These are phyloP conservation scores for Fusarium begoniae DNA, from an alignment of 2,329 filamentous ascomycete genomes.

Conservation along the genomic window DNA sequence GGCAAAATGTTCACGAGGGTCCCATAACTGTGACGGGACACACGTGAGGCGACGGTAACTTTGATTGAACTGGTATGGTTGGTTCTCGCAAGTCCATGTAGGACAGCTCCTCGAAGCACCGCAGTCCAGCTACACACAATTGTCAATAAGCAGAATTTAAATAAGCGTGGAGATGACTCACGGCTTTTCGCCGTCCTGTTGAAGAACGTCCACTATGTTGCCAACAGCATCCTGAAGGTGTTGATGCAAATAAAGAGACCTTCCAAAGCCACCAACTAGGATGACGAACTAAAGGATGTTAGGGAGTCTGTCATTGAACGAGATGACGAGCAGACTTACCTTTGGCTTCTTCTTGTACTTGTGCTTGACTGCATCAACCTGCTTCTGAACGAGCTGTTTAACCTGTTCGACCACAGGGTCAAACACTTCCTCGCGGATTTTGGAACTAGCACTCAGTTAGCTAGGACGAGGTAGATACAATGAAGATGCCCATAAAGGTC, in stretches of 20 bases:
- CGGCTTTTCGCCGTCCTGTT: slow-evolving; percentile 45
- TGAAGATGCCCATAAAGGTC: too few species aligned
- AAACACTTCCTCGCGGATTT: slow-evolving; percentile 34
- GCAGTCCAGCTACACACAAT: slow-evolving; percentile 46
- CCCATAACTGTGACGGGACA: slow-evolving; percentile 46
- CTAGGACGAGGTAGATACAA: background rate
- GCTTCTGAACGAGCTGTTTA: slow-evolving; percentile 38
- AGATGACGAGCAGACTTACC: slow-evolving; percentile 22
- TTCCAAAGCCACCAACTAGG: slow-evolving; percentile 53
- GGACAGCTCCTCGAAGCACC: slow-evolving; percentile 47
- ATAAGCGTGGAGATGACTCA: slow-evolving; percentile 32
- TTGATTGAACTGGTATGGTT: slow-evolving; percentile 2
- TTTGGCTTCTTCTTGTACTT: slow-evolving; percentile 41
- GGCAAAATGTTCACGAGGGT: slow-evolving; percentile 12
- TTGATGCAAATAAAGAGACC: slow-evolving; percentile 44
- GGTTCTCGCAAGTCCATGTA: slow-evolving; percentile 36
- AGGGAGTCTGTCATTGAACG: background rate
- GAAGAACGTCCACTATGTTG: slow-evolving; percentile 43
- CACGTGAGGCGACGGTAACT: slow-evolving; percentile 38
- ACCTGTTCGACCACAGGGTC: slow-evolving; percentile 37
- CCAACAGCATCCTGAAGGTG: slow-evolving; percentile 24
- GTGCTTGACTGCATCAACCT: slow-evolving; percentile 39
- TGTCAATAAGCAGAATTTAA: background rate
- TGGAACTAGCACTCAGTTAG: background rate
- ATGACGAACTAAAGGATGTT: slow-evolving; percentile 46